Conservation (phyloP, 2,329 filamentous ascomycete species). For the Colletotrichum eleusines region DNA sequence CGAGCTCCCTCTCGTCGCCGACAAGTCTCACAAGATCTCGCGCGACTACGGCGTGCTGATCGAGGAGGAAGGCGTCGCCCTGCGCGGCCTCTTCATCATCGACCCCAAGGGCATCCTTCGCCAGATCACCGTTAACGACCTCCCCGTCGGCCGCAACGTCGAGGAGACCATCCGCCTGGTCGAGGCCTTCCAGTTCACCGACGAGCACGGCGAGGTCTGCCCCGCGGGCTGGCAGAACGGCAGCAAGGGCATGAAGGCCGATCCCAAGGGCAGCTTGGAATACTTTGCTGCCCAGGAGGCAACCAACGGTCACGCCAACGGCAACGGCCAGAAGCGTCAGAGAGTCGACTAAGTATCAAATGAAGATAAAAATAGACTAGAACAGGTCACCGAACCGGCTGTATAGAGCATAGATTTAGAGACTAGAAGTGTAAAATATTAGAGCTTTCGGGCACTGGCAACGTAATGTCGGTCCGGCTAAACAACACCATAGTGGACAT, state of each 20-base stretch:
- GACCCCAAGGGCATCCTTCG: conserved; percentile 71
- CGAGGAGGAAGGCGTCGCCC: conserved; percentile 72
- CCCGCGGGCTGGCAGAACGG: conserved; percentile 64
- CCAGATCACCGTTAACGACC: conserved; percentile 75
- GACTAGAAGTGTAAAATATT: conserved; percentile 23
- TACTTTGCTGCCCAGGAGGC: conserved; percentile 57
- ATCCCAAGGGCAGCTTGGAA: conserved; percentile 63
- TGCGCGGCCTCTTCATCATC: conserved; percentile 75
- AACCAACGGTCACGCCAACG: conserved; percentile 43
- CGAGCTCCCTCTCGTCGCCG: conserved; percentile 71
- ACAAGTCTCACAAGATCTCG: conserved; percentile 71
- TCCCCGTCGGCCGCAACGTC: conserved; percentile 73
- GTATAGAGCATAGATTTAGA: conserved; percentile 34
- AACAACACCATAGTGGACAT: not conserved
- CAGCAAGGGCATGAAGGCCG: conserved; percentile 63
- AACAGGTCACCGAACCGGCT: not conserved
- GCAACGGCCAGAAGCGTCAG: conserved; percentile 31
- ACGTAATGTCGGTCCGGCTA: not conserved
- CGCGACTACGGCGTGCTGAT: conserved; percentile 73
- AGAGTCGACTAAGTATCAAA: conserved; percentile 23
- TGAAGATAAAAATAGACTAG: not conserved
- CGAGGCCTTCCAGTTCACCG: conserved; percentile 84
- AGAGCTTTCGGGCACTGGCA: not conserved
- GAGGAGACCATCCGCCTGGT: conserved; percentile 75
- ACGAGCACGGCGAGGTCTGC: conserved; percentile 84